Conservation (phyloP, 2,329 filamentous ascomycete species). For the Anisogramma anomala region DNA sequence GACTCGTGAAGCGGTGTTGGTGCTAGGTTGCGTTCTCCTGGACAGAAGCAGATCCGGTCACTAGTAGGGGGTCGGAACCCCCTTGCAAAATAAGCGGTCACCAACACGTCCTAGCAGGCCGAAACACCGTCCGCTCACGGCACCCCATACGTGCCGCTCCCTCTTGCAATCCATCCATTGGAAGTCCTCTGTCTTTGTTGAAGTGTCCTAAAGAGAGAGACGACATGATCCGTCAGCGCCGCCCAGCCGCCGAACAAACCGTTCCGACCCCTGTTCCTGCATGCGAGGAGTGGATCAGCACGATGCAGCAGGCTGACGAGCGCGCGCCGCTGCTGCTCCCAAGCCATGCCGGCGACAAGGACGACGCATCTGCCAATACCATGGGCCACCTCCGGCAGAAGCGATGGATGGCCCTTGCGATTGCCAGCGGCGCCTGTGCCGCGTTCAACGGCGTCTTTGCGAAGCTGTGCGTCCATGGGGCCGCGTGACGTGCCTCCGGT, state of each 20-base stretch:
- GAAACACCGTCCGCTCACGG: no score
- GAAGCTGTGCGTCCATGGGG: slow-evolving; percentile 51
- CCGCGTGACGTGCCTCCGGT: not conserved
- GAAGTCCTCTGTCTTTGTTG: no score
- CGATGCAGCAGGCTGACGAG: slow-evolving; percentile 13
- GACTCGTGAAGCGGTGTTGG: no score
- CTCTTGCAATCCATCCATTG: no score
- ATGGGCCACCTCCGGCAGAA: slow-evolving; percentile 23
- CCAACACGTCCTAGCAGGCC: no score
- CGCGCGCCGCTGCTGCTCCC: slow-evolving; percentile 17
- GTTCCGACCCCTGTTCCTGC: slow-evolving; percentile 9
- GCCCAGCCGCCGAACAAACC: slow-evolving; percentile 12
- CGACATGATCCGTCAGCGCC: slow-evolving; percentile 17
- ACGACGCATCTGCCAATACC: slow-evolving; percentile 6
- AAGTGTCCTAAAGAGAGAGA: not conserved
- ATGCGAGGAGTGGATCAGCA: not conserved
- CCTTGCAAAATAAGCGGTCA: no score
- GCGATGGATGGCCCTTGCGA: slow-evolving; percentile 56
- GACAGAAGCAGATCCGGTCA: no score
- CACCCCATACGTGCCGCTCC: no score
- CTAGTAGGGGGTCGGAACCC: no score
- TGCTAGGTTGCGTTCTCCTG: no score
- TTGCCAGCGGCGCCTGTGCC: slow-evolving; percentile 66
- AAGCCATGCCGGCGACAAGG: slow-evolving; percentile 8
- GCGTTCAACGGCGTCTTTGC: slow-evolving; percentile 76